Evolutionary conservation across 257 asterid genomes (phyloP).

Genomic region (Fraxinus excelsior): DNA sequence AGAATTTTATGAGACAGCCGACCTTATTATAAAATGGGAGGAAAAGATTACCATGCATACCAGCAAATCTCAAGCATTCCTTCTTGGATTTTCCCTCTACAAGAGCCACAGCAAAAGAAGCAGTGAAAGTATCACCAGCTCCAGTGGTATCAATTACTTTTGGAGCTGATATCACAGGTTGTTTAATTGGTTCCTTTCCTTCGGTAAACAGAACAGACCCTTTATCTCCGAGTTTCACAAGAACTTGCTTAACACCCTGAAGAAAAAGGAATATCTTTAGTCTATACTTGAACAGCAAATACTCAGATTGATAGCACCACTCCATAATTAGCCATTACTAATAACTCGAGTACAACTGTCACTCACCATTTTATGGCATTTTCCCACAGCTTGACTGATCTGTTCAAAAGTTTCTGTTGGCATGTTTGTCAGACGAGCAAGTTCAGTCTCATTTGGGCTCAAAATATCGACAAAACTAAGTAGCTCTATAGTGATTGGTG

Average conservation of each 20-base stretch:
- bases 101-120: slow-evolving; percentile 91
- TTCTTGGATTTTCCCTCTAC: slow-evolving; percentile 77
- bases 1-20: slow-evolving; percentile 21
- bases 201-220: slow-evolving; percentile 76
- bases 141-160: slow-evolving; percentile 92
- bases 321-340: not conserved
- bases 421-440: slow-evolving; percentile 79
- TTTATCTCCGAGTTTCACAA: slow-evolving; percentile 85
- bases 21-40: not conserved
- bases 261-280: not conserved
- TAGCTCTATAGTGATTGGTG: slow-evolving; percentile 77
- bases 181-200: slow-evolving; percentile 81
- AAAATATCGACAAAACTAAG: slow-evolving; percentile 57
- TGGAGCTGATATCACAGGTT: slow-evolving; percentile 71
- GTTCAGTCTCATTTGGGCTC: slow-evolving; percentile 94
- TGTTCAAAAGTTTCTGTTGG: slow-evolving; percentile 80
- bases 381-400: slow-evolving; percentile 70
- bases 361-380: slow-evolving; percentile 79
- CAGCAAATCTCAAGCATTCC: slow-evolving; percentile 86
- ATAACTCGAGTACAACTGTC: not conserved
- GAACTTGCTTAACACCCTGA: slow-evolving; percentile 93
- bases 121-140: slow-evolving; percentile 97
- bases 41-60: slow-evolving; percentile 36
- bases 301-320: not conserved
- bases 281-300: not conserved